A percentile compares a stretch with the other conserved stretches of the same genome.
Conservation (phyloP, 305 asterid species). For the Fraxinus paxiana region DNA sequence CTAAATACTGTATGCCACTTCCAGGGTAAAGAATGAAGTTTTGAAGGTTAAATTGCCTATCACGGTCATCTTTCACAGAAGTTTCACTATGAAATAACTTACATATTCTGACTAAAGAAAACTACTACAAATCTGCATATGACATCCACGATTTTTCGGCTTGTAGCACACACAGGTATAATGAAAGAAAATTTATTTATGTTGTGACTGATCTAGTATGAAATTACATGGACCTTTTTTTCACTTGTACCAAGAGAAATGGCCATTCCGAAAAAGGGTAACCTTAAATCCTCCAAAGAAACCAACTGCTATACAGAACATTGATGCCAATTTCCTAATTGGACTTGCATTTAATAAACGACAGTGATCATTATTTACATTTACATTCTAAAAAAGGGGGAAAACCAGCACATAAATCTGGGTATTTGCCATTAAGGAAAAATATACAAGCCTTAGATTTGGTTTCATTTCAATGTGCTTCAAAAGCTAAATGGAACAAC, state of each 20-base stretch:
- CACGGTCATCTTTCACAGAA: not conserved
- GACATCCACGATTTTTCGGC: not conserved
- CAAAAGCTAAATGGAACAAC: not conserved
- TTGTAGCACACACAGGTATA: not conserved
- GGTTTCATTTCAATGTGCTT: not conserved
- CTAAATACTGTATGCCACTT: not conserved
- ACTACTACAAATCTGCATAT: not conserved
- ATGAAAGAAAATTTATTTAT: not conserved
- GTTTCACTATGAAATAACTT: not conserved
- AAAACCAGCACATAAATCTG: not conserved
- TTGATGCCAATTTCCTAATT: not conserved
- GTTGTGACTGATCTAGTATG: not conserved
- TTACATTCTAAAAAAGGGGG: not conserved
- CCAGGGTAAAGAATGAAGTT: not conserved
- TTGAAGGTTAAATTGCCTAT: not conserved
- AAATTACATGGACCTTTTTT: not conserved
- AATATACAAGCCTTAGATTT: not conserved
- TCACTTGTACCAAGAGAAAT: not conserved
- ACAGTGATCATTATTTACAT: not conserved
- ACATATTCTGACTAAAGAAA: not conserved
- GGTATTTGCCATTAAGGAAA: not conserved
- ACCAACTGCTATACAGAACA: not conserved
- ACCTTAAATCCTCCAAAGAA: not conserved
- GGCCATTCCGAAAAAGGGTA: not conserved
- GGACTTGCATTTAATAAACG: not conserved